Conservation (phyloP, 2,329 filamentous ascomycete species). For the Ascochyta rabiei region DNA sequence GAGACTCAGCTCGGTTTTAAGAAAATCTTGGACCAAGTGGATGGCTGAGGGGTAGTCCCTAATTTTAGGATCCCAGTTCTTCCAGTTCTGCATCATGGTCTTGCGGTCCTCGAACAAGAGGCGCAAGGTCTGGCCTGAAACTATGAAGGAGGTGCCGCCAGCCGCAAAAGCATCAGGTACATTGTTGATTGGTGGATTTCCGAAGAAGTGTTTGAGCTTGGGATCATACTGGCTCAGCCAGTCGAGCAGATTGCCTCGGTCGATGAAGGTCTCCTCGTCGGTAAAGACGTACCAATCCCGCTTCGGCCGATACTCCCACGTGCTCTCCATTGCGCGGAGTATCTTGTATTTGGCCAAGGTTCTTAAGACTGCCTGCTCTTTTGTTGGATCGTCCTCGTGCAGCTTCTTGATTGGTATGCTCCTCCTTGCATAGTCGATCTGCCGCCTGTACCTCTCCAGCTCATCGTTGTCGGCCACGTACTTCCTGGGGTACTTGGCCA, state of each 20-base stretch:
- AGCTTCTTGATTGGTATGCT: slow-evolving; percentile 37
- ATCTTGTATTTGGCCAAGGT: slow-evolving; percentile 49
- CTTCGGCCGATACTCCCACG: slow-evolving; percentile 49
- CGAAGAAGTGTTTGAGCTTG: slow-evolving; percentile 58
- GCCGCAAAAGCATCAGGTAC: slow-evolving; percentile 56
- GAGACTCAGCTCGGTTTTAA: slow-evolving; percentile 54
- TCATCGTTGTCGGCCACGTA: slow-evolving; percentile 41
- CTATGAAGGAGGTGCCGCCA: slow-evolving; percentile 59
- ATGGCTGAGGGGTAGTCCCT: slow-evolving; percentile 58
- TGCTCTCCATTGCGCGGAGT: slow-evolving; percentile 44
- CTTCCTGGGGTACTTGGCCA: slow-evolving; percentile 37
- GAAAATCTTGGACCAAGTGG: slow-evolving; percentile 56
- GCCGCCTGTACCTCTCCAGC: slow-evolving; percentile 46
- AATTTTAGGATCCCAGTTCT: slow-evolving; percentile 56
- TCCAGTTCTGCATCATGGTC: slow-evolving; percentile 50
- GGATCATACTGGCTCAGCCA: slow-evolving; percentile 61
- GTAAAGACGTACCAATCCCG: slow-evolving; percentile 66
- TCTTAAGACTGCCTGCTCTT: slow-evolving; percentile 26
- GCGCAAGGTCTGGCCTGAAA: slow-evolving; percentile 58
- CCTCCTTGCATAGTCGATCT: slow-evolving; percentile 37
- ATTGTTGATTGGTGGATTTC: slow-evolving; percentile 46
- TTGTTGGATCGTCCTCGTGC: slow-evolving; percentile 22
- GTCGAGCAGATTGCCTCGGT: slow-evolving; percentile 59
- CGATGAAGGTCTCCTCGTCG: slow-evolving; percentile 64
- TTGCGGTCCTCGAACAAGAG: slow-evolving; percentile 50